Evolutionary conservation across 768 basidiomycete genomes (phyloP).

Genomic region (Rhodocollybia butyracea): DNA sequence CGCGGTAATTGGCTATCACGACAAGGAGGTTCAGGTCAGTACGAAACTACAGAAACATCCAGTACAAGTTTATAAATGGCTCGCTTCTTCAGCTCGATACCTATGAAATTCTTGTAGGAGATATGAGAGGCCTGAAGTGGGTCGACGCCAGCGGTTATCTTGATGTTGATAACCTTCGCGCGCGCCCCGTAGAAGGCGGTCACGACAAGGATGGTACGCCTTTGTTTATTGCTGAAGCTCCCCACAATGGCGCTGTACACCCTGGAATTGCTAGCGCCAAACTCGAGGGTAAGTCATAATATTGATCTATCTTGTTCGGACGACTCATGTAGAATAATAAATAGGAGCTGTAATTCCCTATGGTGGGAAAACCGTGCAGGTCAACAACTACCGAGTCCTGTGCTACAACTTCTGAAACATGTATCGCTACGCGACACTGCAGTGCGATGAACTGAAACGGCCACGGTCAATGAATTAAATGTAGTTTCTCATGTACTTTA

Average conservation of each 20-base stretch:
- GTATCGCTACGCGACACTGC: too few species aligned
- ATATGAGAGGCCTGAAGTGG: constrained; percentile 57
- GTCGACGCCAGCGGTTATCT: constrained; percentile 45
- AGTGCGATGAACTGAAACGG: too few species aligned
- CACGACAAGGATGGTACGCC: constrained; percentile 56
- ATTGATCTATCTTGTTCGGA: too few species aligned
- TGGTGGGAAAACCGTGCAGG: constrained; percentile 45
- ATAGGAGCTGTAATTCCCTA: constrained; percentile 60
- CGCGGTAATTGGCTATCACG: constrained; percentile 57
- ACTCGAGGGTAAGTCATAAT: constrained; percentile 48
- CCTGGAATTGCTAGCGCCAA: constrained; percentile 65
- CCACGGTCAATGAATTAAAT: too few species aligned
- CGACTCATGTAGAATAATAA: too few species aligned
- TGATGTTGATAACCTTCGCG: constrained; percentile 39
- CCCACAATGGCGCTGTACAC: constrained; percentile 45
- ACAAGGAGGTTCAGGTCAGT: constrained; percentile 56
- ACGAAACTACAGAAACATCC: background rate
- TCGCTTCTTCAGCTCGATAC: constrained; percentile 44
- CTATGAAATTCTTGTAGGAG: constrained; percentile 71
- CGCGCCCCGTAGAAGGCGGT: constrained; percentile 65
- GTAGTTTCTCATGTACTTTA: too few species aligned
- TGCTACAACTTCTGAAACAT: constrained; percentile 28
- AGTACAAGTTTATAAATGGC: background rate
- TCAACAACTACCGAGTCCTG: constrained; percentile 39
- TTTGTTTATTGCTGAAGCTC: constrained; percentile 60